Percentiles rank a stretch among this genome's conserved stretches.
These are phyloP conservation scores for Corymbia maculata DNA, from an alignment of 345 rosid genomes.

Conservation along the genomic window DNA sequence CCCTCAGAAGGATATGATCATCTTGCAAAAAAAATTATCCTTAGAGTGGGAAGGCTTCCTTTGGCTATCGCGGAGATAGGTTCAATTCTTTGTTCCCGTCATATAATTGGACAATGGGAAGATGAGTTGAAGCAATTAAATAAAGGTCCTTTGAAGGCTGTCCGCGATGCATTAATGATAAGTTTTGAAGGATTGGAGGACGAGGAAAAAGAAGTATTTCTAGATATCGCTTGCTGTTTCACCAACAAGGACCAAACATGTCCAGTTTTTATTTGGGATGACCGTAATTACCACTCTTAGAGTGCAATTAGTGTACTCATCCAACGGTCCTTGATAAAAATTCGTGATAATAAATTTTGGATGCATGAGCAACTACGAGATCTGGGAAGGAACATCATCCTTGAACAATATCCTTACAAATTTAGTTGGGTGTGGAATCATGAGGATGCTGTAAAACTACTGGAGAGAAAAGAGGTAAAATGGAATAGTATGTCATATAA, in stretches of 20 bases:
- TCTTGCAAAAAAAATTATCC: neutral
- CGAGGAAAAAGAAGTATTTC: neutral
- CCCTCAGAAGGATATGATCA: rapidly evolving
- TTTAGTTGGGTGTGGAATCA: neutral
- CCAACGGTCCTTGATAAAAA: neutral
- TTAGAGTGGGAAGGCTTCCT: neutral
- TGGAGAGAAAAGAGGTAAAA: neutral
- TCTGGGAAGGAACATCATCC: neutral
- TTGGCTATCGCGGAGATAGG: neutral
- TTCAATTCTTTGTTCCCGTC: rapidly evolving
- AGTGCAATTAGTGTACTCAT: neutral
- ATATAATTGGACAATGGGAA: rapidly evolving
- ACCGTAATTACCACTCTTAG: too few relatives aligned
- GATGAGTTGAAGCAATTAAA: neutral
- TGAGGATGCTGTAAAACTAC: neutral
- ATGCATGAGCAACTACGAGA: neutral
- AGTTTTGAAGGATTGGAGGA: neutral
- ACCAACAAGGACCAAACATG: neutral
- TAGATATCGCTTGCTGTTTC: conserved; percentile 8
- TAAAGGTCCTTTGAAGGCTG: neutral
- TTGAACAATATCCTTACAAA: neutral
- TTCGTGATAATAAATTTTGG: neutral
- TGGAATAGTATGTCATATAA: neutral
- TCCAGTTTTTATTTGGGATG: neutral
- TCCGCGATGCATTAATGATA: neutral